Evolutionary conservation across 2,329 filamentous ascomycete species (phyloP).

Genomic region (Sporothrix curviconia): DNA sequence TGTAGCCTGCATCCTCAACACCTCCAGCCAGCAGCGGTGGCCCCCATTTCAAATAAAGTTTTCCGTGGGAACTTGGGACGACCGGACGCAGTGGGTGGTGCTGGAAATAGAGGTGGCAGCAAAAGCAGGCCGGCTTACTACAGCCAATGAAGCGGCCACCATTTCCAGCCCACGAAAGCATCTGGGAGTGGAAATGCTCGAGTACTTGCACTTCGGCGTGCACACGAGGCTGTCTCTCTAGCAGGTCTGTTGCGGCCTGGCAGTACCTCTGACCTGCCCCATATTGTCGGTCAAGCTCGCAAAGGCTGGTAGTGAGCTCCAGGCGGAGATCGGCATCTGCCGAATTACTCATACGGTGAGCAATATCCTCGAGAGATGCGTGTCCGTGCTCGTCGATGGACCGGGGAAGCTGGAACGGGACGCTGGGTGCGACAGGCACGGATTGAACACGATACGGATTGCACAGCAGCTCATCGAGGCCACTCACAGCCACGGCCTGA

Average conservation of each 20-base stretch:
- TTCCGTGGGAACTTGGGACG: conserved; percentile 32
- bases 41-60: conserved; percentile 37
- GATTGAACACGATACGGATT: too few species aligned
- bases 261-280: too few species aligned
- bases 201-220: conserved; percentile 44
- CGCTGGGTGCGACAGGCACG: too few species aligned
- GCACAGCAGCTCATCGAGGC: too few species aligned
- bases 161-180: conserved; percentile 28
- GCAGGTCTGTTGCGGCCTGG: too few species aligned
- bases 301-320: background rate
- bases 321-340: background rate
- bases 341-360: too few species aligned
- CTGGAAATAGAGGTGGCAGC: conserved; percentile 39
- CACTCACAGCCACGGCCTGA: conserved; percentile 27
- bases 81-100: conserved; percentile 31
- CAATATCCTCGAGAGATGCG: too few species aligned
- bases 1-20: background rate
- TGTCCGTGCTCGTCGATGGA: too few species aligned
- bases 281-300: too few species aligned
- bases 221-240: conserved; percentile 27
- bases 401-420: conserved; percentile 9
- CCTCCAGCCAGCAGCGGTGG: conserved; percentile 14
- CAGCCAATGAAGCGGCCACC: conserved; percentile 41
- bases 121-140: conserved; percentile 47
- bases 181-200: conserved; percentile 36